phyloP scores from a whole-genome alignment of 352 stramenopile species.

The Hyaloperonospora arabidopsidis region DNA sequence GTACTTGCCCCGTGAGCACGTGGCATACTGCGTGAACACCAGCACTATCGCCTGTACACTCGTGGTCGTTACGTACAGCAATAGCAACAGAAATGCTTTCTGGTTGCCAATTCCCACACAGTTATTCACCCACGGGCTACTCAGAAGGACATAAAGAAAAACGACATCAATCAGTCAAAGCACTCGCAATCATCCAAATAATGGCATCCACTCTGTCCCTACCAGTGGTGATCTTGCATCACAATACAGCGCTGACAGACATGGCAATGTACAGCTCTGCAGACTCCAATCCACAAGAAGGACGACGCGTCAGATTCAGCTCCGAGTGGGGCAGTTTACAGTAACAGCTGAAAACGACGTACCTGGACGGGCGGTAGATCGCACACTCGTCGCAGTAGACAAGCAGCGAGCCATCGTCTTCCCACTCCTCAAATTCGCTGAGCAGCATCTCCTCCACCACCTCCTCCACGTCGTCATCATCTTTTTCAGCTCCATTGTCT shows the following conservation, averaged over 20 bases:
- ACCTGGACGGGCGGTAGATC: constrained; percentile 69
- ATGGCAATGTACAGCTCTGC: constrained; percentile 67
- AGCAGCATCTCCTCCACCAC: constrained; percentile 59
- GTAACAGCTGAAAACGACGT: not conserved
- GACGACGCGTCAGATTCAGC: not conserved
- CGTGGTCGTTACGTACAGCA: constrained; percentile 64
- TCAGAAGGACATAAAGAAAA: not conserved
- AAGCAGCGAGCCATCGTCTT: constrained; percentile 68
- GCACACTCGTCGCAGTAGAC: constrained; percentile 79
- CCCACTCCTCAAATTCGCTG: constrained; percentile 51
- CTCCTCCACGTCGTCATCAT: constrained; percentile 32
- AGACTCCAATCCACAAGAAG: not conserved
- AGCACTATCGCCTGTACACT: constrained; percentile 50
- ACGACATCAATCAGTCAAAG: not conserved
- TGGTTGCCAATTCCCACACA: constrained; percentile 78
- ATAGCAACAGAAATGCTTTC: constrained; percentile 72
- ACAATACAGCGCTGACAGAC: constrained; percentile 73
- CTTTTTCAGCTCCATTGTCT: constrained; percentile 3
- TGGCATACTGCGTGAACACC: constrained; percentile 40
- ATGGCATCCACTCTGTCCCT: not conserved
- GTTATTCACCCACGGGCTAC: constrained; percentile 83
- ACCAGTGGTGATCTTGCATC: constrained; percentile 83
- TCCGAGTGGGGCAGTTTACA: not conserved
- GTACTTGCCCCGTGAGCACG: constrained; percentile 34
- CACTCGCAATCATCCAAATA: not conserved